Evolutionary conservation across 2,329 filamentous ascomycete genomes (phyloP).

Genomic region (Venturia carpophila): DNA sequence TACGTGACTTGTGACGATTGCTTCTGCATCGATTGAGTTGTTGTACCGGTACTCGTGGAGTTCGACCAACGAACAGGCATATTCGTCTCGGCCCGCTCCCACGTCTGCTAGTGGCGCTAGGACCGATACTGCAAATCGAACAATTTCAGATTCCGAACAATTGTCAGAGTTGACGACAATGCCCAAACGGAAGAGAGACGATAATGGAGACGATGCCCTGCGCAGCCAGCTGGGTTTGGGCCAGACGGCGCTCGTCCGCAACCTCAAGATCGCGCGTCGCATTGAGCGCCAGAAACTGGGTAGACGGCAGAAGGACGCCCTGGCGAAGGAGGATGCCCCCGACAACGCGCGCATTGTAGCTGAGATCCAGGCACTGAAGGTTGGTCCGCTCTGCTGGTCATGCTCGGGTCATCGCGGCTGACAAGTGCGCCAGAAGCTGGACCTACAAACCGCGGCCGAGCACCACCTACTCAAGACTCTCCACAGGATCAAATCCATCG

Average conservation of each 20-base stretch:
- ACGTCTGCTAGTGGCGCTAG: too few species aligned
- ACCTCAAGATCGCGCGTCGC: conserved; percentile 64
- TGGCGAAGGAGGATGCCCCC: conserved; percentile 36
- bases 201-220: not conserved
- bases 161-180: not conserved
- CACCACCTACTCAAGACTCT: conserved; percentile 51
- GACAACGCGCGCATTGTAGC: conserved; percentile 54
- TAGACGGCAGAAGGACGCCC: conserved; percentile 52
- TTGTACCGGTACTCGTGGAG: too few species aligned
- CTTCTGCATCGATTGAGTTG: too few species aligned
- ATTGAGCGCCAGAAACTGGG: conserved; percentile 70
- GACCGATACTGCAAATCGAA: too few species aligned
- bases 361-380: conserved; percentile 53
- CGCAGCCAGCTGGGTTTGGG: conserved; percentile 42
- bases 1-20: too few species aligned
- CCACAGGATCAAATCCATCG: conserved; percentile 45
- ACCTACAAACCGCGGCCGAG: conserved; percentile 43
- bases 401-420: not conserved
- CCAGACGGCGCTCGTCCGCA: conserved; percentile 54
- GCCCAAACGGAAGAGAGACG: conserved; percentile 16
- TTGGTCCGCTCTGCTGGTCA: conserved; percentile 24
- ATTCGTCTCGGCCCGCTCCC: too few species aligned
- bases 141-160: too few species aligned
- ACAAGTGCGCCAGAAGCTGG: conserved; percentile 36
- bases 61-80: too few species aligned